Base-by-base conservation (phyloP, 352 stramenopile species). In the Pythium aristosporum region DNA sequence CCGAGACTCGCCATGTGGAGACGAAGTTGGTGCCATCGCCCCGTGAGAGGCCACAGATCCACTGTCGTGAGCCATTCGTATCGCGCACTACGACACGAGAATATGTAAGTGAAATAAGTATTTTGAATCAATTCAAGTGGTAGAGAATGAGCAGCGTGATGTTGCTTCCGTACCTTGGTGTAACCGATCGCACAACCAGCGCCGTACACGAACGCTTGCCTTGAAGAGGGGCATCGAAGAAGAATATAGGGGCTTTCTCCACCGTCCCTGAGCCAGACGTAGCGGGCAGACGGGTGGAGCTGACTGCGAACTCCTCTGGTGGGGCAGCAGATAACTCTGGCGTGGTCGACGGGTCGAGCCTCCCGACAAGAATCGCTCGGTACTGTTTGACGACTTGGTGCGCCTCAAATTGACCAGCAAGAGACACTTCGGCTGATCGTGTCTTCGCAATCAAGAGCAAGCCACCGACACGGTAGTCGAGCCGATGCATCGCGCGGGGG, bases 21-120 rank as follows among this genome's bases (percentile, higher is more conserved):
- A n/a, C 81, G 75, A 47, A 92, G 71, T 57, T 92, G 84, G 50
- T 92, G 84, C 66, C 81, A 85, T 34, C 82, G 68, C 2, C 84
- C 84, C 15, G 81, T 92, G 8, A 87, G 65, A 18, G 79, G 79
- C 81, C 81, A 90, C 48, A 90, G 53, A 41, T 89, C 78, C 18
- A 88, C 76, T 2, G 80, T 90, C 39, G 76, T 82, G 47, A 89
- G 71, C 74, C 75, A 87, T 16, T 61, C 69, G 62, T 88, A 89
- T 23, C 78, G 70, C 12, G 71, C 75, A 61, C 78, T 79, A 28
- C 10, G 8, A 30, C 5, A 42, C 36, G 1, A 51, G 37, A 13
- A 42, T 15, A 53, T 16, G 15, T 37, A 8, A 53, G 13, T 34
- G 12, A n/a, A 32, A 8, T n/a, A 32, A 34, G 28, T 52, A 39